Evolutionary conservation across 805 yeast species (phyloP).

Genomic region (Candida quercuum): DNA sequence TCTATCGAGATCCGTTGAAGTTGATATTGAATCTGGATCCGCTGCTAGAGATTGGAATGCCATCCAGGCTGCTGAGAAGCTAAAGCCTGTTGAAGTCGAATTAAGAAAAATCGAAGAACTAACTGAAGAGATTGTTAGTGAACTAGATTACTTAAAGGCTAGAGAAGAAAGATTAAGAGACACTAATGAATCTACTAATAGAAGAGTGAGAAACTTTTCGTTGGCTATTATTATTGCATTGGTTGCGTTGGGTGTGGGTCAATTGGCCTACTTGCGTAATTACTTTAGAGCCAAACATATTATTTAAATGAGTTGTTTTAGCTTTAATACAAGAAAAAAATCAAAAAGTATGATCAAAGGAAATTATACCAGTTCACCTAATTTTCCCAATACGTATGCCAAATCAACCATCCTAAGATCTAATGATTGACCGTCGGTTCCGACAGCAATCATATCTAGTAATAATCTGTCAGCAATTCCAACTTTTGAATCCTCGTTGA

Average conservation of each 20-base stretch:
- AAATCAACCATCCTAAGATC: slow-evolving; percentile 39
- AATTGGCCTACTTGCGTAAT: slow-evolving; percentile 83
- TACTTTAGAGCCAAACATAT: slow-evolving; percentile 87
- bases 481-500: slow-evolving; percentile 26
- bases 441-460: slow-evolving; percentile 42
- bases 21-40: slow-evolving; percentile 93
- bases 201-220: slow-evolving; percentile 87
- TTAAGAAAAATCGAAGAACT: slow-evolving; percentile 82
- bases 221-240: slow-evolving; percentile 61
- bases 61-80: slow-evolving; percentile 85
- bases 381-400: slow-evolving; percentile 41
- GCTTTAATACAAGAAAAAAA: not conserved
- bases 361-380: slow-evolving; percentile 26
- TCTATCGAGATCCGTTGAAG: slow-evolving; percentile 66
- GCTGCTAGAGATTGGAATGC: slow-evolving; percentile 98
- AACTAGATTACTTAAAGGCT: slow-evolving; percentile 73
- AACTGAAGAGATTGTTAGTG: slow-evolving; percentile 74
- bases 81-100: slow-evolving; percentile 89
- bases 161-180: slow-evolving; percentile 94
- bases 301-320: slow-evolving; percentile 30
- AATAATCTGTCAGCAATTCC: slow-evolving; percentile 28
- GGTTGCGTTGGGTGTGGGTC: slow-evolving; percentile 85
- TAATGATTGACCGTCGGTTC: slow-evolving; percentile 32
- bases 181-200: slow-evolving; percentile 94
- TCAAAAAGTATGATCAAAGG: no score